Percentiles rank a stretch among this genome's conserved stretches.
Evolutionary conservation across 2,329 filamentous ascomycete species (phyloP).

Genomic region (Phyllosticta paracitricarpa): DNA sequence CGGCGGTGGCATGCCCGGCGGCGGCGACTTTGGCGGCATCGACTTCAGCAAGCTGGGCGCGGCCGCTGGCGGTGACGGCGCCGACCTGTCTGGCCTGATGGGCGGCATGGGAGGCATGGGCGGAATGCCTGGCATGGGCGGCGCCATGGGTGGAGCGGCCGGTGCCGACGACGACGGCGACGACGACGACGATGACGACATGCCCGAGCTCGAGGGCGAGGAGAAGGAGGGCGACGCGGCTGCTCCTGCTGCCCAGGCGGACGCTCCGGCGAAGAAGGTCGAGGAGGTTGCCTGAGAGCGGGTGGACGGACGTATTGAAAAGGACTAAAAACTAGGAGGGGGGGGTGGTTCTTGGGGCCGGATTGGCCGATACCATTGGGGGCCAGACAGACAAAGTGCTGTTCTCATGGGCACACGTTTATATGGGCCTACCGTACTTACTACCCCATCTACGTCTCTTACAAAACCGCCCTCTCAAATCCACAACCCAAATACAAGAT

Average conservation of each 20-base stretch:
- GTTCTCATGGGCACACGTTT: too few species aligned
- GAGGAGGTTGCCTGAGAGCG: conserved; percentile 31
- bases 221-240: conserved; percentile 11
- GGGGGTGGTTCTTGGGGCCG: too few species aligned
- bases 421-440: too few species aligned
- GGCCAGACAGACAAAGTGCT: too few species aligned
- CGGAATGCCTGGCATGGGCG: conserved; percentile 34
- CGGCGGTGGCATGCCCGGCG: conserved; percentile 40
- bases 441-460: too few species aligned
- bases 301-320: not conserved
- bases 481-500: too few species aligned
- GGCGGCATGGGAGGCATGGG: conserved; percentile 30
- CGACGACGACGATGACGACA: conserved; percentile 63
- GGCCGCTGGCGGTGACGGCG: conserved; percentile 29
- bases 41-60: conserved; percentile 80
- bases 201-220: conserved; percentile 56
- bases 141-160: conserved; percentile 26
- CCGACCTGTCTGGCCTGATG: conserved; percentile 21
- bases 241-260: conserved; percentile 13
- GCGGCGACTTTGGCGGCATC: conserved; percentile 68
- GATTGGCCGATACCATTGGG: too few species aligned
- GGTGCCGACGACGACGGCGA: conserved; percentile 47
- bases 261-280: conserved; percentile 29
- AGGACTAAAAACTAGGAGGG: not conserved
- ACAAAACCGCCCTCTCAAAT: too few species aligned